These are phyloP conservation scores for Chrysoporthe puriensis DNA, from an alignment of 2,329 filamentous ascomycete genomes.

Conservation along the genomic window DNA sequence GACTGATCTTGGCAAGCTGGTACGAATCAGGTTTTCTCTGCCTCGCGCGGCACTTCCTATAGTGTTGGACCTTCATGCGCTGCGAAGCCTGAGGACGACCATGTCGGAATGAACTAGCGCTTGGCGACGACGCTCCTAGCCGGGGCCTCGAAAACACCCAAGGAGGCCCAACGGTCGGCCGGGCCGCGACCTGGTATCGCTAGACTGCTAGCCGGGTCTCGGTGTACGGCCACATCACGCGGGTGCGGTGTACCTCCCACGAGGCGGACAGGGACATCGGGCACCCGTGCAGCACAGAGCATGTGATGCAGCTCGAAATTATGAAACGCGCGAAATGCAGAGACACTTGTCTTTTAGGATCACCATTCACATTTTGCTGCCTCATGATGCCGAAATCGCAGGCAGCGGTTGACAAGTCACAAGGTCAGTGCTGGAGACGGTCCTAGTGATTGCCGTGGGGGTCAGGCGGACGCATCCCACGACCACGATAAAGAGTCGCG, in stretches of 20 bases:
- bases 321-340: conserved; percentile 6
- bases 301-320: conserved; percentile 18
- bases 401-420: conserved; percentile 15
- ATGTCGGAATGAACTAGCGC: neutral
- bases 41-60: neutral
- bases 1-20: neutral
- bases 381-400: neutral
- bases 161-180: neutral
- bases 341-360: conserved; percentile 11
- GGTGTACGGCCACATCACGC: conserved; percentile 9
- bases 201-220: neutral
- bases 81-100: neutral
- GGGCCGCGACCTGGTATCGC: neutral
- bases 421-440: conserved; percentile 12
- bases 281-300: conserved; percentile 14
- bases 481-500: conserved; percentile 6
- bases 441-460: conserved; percentile 19
- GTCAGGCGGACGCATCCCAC: conserved; percentile 21
- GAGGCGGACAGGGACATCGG: neutral
- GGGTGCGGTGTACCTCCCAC: neutral
- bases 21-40: neutral
- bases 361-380: neutral
- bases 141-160: neutral
- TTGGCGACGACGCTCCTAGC: neutral
- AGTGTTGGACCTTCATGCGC: neutral